Evolutionary conservation across 2,329 filamentous ascomycete genomes (phyloP), one percentile per base, ranked within the genome.

Genomic region (Aspergillus neotritici): DNA sequence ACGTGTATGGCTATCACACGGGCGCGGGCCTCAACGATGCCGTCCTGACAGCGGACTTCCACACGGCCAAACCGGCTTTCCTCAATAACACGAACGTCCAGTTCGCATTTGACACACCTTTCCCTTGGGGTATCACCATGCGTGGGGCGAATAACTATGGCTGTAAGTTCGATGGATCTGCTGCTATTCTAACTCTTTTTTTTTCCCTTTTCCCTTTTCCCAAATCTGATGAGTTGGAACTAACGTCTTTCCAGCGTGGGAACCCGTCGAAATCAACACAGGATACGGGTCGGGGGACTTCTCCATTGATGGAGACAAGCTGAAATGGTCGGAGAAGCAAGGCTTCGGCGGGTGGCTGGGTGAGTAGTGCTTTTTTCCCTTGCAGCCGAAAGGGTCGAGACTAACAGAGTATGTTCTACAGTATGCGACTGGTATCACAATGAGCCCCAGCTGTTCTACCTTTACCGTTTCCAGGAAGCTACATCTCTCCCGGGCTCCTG

Each of bases 401-500:
- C 34, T 41, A 12, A 40, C 41, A 47, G 39, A n/a, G n/a, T n/a
- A 46, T 28, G 6, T 40, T 3, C 12, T 37, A 30, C 42, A 69
- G 66, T 65, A 6, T 69, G 66, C 47, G 61, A 68, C 39, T 69
- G 66, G 66, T 61, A 51, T 48, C 66, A 69, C 52, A 61, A 60
- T 31, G 56, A 54, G 14, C 65, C 66, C 17, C 66, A 69, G 47
- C 57, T 69, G 7, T 69, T 69, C 57, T 68, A 62, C 49, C 38
- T 64, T 6, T 52, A 61, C 43, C 31, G 50, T 10, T 57, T 52
- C 35, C 51, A 56, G 34, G 21, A 47, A 4, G 21, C 57, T 12
- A 41, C 39, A 0, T 1, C 21, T 8, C 50, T 61, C 13, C 65
- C 66, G 8, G 55, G 47, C 25, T 62, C 57, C 51, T 69, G 66